Base-by-base conservation (phyloP, 2,329 filamentous ascomycete species). In the Stagonosporopsis vannaccii region DNA sequence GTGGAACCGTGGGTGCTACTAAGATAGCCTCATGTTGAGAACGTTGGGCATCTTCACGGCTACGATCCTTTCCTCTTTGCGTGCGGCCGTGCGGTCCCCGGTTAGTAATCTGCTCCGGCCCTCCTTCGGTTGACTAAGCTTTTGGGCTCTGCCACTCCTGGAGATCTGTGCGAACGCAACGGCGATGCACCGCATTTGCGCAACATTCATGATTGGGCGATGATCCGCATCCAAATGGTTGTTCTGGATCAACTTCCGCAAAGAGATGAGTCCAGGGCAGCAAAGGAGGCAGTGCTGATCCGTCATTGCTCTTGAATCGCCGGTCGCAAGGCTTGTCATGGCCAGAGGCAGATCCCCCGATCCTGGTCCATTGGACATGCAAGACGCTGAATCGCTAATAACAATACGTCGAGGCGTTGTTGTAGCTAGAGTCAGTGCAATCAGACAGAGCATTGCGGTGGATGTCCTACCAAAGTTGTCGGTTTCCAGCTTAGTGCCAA, bases 91-190 rank as follows among this genome's bases (percentile, higher is more conserved):
- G 37, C 53, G 42, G 22, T 42, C 26, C 53, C 53, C 47, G 53
- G 47, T 47, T 51, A 19, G 42, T 33, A 47, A 37, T 46, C 39
- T 37, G 30, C 36, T 9, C 47, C 53, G 53, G 53, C 47, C 47
- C 53, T 56, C 48, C 43, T 43, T 51, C 53, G 53, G 53, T 47
- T 22, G 42, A 20, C 39, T 52, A 57, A 52, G 49, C 39, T 43
- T 49, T 52, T 57, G 48, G 48, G 48, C 48, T 57, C 48, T 44
- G 48, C 32, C 37, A 25, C 46, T 40, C 32, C 25, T 48, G 33
- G 33, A 36, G 48, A 57, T 49, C 49, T 44, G 54, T 51, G 54
- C 54, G 36, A 25, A 41, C 25, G 46, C 30, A 49, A 45, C 44
- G 28, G 48, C 12, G 41, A 23, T 46, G 35, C 32, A 35, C 36